Evolutionary conservation across 2,329 filamentous ascomycete species (phyloP).

Genomic region (Neopestalotiopsis sp.): DNA sequence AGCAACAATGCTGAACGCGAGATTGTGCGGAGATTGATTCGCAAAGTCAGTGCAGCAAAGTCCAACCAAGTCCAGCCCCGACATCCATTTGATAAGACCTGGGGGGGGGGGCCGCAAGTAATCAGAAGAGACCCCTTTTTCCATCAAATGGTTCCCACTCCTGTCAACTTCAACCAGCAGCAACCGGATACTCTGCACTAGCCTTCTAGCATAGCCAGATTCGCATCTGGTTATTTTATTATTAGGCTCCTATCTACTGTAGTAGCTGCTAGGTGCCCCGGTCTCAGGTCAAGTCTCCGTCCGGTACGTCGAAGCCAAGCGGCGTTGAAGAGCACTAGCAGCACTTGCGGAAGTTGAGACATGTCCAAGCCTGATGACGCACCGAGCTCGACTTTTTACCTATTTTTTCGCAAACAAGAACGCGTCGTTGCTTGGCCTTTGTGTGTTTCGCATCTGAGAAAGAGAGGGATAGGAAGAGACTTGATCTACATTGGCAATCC

Average conservation of each 20-base stretch:
- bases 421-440: not conserved
- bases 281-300: not conserved
- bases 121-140: not conserved
- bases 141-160: not conserved
- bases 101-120: not conserved
- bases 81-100: not conserved
- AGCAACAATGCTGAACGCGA: not conserved
- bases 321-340: not conserved
- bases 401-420: not conserved
- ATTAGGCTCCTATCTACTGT: not conserved
- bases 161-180: not conserved
- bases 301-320: not conserved
- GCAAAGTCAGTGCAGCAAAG: not conserved
- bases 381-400: not conserved
- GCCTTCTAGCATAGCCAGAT: not conserved
- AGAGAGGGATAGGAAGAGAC: not conserved
- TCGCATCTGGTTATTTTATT: not conserved
- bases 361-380: not conserved
- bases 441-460: not conserved
- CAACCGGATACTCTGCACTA: not conserved
- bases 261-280: not conserved
- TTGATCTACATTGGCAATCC: not conserved
- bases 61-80: not conserved
- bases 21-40: not conserved
- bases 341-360: not conserved